Evolutionary conservation across 2,329 filamentous ascomycete genomes (phyloP), one percentile per base, ranked within the genome.

Genomic region (Alternaria incomplexa): DNA sequence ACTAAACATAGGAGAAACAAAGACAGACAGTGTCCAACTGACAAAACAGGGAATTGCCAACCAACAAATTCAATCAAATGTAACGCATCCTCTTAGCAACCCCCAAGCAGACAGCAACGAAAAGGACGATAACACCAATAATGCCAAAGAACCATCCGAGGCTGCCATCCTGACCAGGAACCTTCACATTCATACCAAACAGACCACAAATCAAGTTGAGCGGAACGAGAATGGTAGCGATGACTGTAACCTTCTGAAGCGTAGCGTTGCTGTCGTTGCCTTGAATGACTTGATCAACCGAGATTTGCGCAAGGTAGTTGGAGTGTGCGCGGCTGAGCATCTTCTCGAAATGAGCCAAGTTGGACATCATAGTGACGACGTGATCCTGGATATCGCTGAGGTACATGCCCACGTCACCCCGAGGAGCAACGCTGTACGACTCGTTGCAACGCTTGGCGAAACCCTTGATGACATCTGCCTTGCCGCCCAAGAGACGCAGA

Each of bases 381-480:
- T 99, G 96, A 82, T 99, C 96, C 81, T 99, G 96, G 68, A 99
- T 97, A 82, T 99, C 96, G 75, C 93, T 93, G 36, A 99, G 87
- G 77, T 99, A 99, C 74, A 99, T 88, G 22, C 94, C 96, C 69
- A 99, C 97, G 77, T 99, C 96, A 83, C 96, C 96, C 51, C 94
- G 92, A 7, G 96, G 96, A 1, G 96, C 97, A 56, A 98, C 92
- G 69, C 93, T 91, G 84, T 97, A 98, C 68, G 97, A 93, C 77
- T 97, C 95, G 79, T 98, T 99, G 87, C 96, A 99, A 55, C 96
- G 93, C 84, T 99, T 99, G 56, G 96, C 96, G 77, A 99, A 99
- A 28, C 95, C 94, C 71, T 93, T 93, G 73, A 99, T 93, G 61
- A 99, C 96, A 79, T 99, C 96, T n/a, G 96, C 96, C 81, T 99